A percentile compares a stretch with the other conserved stretches of the same genome.
phyloP scores from a whole-genome alignment of 1,139 yeast genomes.

The Lodderomyces margitis region DNA sequence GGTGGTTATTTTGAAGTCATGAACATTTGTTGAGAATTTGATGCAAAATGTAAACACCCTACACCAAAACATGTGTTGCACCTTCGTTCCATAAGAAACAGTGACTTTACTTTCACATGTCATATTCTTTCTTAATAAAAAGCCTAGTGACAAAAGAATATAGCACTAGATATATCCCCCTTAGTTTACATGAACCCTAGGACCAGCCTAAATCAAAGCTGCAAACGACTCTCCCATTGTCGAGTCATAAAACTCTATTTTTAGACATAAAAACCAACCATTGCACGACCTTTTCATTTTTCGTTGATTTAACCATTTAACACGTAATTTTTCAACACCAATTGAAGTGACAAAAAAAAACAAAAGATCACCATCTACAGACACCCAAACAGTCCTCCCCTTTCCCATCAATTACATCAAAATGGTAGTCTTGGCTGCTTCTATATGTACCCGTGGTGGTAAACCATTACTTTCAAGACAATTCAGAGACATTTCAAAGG shows the following conservation, averaged over 20 bases:
- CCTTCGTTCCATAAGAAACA: too few species aligned
- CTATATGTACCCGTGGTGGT: constrained; percentile 94
- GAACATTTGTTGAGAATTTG: too few species aligned
- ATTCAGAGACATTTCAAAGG: constrained; percentile 81
- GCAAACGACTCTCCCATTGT: not conserved
- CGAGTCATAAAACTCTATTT: not conserved
- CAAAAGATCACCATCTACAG: too few species aligned
- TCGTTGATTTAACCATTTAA: not conserved
- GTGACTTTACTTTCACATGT: too few species aligned
- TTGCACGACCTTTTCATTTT: constrained; percentile 9
- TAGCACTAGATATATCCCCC: too few species aligned
- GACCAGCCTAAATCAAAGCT: not conserved
- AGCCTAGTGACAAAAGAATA: too few species aligned
- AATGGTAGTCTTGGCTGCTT: constrained; percentile 76
- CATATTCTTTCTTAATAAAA: too few species aligned
- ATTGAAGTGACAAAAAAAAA: not conserved
- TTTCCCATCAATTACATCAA: not conserved
- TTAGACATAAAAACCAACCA: not conserved
- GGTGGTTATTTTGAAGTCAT: too few species aligned
- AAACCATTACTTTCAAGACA: constrained; percentile 92
- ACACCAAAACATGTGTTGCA: too few species aligned
- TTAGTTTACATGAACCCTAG: too few species aligned
- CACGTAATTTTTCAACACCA: constrained; percentile 1
- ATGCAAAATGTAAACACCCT: too few species aligned
- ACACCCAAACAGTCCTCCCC: too few species aligned